Evolutionary conservation across 257 asterid species (phyloP), one percentile per base, ranked within the genome.

Genomic region (Solanum etuberosum): DNA sequence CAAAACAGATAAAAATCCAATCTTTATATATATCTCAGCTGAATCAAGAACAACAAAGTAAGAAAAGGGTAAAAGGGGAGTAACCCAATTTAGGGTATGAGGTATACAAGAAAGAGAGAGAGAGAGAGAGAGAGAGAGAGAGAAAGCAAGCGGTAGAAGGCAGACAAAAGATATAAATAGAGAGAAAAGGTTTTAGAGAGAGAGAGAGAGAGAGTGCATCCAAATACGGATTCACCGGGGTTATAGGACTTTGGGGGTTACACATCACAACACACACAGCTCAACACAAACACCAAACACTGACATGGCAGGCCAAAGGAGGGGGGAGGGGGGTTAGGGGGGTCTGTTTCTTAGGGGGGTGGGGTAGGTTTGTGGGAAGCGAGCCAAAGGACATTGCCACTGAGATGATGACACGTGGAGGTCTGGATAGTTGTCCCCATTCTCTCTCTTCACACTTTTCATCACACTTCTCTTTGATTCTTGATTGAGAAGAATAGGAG

Each of bases 201-300:
- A 76, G 73, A 51, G 73, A 51, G 46, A 77, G 81, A 77, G 82
- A 77, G 88, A 84, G 42, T 85, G 89, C 88, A 72, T 84, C 88
- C 92, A 89, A 89, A 92, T 93, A 91, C 91, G 98, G 93, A 91
- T 89, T 92, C 93, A 89, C 90, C 93, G 95, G 94, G 93, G 91
- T 90, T 91, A 86, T 82, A 89, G 92, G 93, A 88, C 91, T 91
- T 91, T 86, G 94, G 91, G 93, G 88, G 86, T 87, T 67, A 73
- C 86, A 86, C 87, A 85, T 85, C 87, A 85, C 32, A 32, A 73
- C 40, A 70, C 87, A 71, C 92, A 85, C 87, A 87, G 77, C 88
- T 82, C 89, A 88, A 89, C 87, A 86, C 85, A 43, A 73, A 87
- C 85, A 80, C 67, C 85, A 78, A 71, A 86, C 95, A 92, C 94